Base-by-base conservation (phyloP, 768 basidiomycete genomes). In the Mycena crocata region DNA sequence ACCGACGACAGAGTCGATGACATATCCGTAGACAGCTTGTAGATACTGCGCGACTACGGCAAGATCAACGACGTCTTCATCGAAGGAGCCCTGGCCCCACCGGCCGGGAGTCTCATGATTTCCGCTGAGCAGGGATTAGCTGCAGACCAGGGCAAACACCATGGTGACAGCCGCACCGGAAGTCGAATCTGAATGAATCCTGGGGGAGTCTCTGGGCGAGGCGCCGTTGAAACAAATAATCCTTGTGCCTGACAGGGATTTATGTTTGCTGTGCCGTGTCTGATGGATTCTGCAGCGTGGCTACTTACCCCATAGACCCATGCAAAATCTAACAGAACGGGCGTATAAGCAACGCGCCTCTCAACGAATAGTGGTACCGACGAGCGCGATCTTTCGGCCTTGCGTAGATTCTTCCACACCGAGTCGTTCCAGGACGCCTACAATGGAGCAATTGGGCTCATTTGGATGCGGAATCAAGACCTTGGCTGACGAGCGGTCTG, bases 161-260 rank as follows among this genome's bases (percentile, higher is more conserved):
- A 50, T 56, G 15, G 57, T 44, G 42, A 50, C 34, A 23, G 48
- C 73, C 86, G 61, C 72, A 93, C 92, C 93, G 87, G 79, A 95
- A 95, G 76, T 95, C 93, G 72, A 95, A 94, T 34, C 93, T 86
- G 75, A 95, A 94, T 3, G 93, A 94, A 76, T 95, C 93, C 26
- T 92, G 72, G 0, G 92, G 90, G 17, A 94, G 77, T 39, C 80
- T 82, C 40, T 77, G 74, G 3, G 91, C 92, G 23, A 95, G 87
- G 17, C 85, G 87, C 73, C 89, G 90, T 77, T 92, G 90, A 81
- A 91, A 94, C 51, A 95, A 76, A 78, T 95, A 95, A 74, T 95
- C 90, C 72, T 94, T 94, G 77, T 95, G 93, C 72, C 93, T 94
- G 77, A 51, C 72, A 71, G 39, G 52, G 40, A 30, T 44, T 46